These are phyloP conservation scores for Asclepias syriaca DNA, from an alignment of 257 asterid genomes.

Conservation along the genomic window DNA sequence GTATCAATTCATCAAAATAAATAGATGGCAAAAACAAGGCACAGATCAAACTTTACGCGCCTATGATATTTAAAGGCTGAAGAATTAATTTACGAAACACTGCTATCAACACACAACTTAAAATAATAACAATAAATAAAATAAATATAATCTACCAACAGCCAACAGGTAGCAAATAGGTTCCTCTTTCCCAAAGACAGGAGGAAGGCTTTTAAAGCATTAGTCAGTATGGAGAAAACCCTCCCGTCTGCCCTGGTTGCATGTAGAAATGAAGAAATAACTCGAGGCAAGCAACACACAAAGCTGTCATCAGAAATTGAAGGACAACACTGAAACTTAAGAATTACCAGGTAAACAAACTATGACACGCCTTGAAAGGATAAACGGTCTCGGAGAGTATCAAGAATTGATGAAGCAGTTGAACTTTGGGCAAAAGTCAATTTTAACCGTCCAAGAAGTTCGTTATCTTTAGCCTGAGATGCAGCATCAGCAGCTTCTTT, in stretches of 20 bases:
- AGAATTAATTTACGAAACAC: too few relatives aligned
- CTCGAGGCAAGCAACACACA: background rate
- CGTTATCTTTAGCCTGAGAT: constrained; percentile 84
- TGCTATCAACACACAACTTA: background rate
- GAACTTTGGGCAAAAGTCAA: constrained; percentile 64
- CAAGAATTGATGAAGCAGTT: constrained; percentile 70
- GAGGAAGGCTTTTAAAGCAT: background rate
- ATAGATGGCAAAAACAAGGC: too few relatives aligned
- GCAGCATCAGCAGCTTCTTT: constrained; percentile 97
- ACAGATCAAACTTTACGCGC: too few relatives aligned
- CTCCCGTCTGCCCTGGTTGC: background rate
- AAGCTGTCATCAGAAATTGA: background rate
- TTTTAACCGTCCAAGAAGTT: constrained; percentile 70
- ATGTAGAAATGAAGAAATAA: background rate
- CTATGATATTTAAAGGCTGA: too few relatives aligned
- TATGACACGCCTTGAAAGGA: constrained; percentile 78
- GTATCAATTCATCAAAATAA: too few relatives aligned
- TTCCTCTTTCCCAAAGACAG: background rate
- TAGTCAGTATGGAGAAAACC: background rate
- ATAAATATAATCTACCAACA: background rate
- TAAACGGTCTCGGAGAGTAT: constrained; percentile 70
- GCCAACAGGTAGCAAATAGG: background rate
- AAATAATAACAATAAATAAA: background rate
- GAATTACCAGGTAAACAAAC: background rate
- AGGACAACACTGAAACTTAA: background rate